Base-by-base conservation (phyloP, 495 filamentous ascomycete species). In the Annulohypoxylon stygium region DNA sequence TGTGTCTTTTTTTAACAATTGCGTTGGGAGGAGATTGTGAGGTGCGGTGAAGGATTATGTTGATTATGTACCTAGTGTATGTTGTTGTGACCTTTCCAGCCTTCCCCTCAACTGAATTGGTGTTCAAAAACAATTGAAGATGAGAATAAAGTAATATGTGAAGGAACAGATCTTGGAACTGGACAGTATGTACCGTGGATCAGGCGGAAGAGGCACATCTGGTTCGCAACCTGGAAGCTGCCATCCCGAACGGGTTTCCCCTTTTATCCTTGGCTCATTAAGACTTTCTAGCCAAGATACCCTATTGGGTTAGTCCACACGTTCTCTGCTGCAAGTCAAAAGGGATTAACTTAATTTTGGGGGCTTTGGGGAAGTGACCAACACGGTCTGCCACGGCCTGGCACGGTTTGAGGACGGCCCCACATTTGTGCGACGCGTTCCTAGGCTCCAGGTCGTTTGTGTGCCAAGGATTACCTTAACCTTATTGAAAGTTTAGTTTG, bases 351-450 rank as follows among this genome's bases (percentile, higher is more conserved):
- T 9, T 68, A 68, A 16, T 73, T 67, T 61, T 55, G 43, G 43
- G 43, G 43, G 43, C 43, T 47, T 47, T 47, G 43, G 55, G 63
- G 41, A 37, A 65, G 12, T 23, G 9, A 43, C 48, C 37, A 45
- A 50, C 50, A 54, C 16, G 43, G 43, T 47, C 43, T 20, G 39
- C 12, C 39, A 43, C 39, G 12, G 26, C n/a, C 48, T 39, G 47
- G 14, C 65, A 61, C 57, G 41, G 64, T 43, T 54, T 65, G 55
- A 58, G 18, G 47, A 47, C 11, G 14, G 37, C 61, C 71, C 71
- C 71, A 74, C 67, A 74, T 70, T 33, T 58, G 36, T 70, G 57
- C 62, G 71, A 74, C 71, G 67, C 71, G 71, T 67, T 39, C 57
- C 36, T 20, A 39, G 36, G 45, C 43, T 64, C 23, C 39, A 45